Evolutionary conservation across 2,329 filamentous ascomycete genomes (phyloP).

Genomic region (Alternaria gaisen): DNA sequence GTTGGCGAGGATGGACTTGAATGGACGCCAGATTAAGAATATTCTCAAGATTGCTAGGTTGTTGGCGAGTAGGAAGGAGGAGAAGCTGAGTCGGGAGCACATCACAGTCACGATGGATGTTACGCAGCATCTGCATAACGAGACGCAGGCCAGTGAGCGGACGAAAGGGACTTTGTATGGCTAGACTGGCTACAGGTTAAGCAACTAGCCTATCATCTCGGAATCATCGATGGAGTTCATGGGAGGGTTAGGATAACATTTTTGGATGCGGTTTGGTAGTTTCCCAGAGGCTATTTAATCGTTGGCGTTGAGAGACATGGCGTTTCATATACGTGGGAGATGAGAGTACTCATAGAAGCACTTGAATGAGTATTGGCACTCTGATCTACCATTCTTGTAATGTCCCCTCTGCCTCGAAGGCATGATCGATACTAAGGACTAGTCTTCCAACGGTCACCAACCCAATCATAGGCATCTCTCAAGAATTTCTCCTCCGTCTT

Average conservation of each 20-base stretch:
- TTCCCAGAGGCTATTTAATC: not conserved
- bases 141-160: constrained; percentile 43
- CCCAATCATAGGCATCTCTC: not conserved
- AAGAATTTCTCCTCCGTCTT: not conserved
- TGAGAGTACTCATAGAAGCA: too few relatives aligned
- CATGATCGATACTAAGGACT: too few relatives aligned
- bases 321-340: too few relatives aligned
- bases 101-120: constrained; percentile 50
- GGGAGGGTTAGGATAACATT: not conserved
- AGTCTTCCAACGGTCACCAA: not conserved
- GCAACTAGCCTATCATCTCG: too few relatives aligned
- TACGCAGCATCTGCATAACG: constrained; percentile 53
- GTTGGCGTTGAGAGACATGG: not conserved
- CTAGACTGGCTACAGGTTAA: not conserved
- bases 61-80: constrained; percentile 38
- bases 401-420: too few relatives aligned
- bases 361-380: too few relatives aligned
- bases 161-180: constrained; percentile 32
- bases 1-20: constrained; percentile 55
- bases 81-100: constrained; percentile 39
- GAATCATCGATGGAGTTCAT: not conserved
- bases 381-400: too few relatives aligned
- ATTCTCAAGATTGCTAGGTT: constrained; percentile 44
- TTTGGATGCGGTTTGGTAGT: too few relatives aligned
- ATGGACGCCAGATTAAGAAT: constrained; percentile 64